These are phyloP conservation scores for Verticillium tricorpus DNA, from an alignment of 2,329 filamentous ascomycete species.

Conservation along the genomic window DNA sequence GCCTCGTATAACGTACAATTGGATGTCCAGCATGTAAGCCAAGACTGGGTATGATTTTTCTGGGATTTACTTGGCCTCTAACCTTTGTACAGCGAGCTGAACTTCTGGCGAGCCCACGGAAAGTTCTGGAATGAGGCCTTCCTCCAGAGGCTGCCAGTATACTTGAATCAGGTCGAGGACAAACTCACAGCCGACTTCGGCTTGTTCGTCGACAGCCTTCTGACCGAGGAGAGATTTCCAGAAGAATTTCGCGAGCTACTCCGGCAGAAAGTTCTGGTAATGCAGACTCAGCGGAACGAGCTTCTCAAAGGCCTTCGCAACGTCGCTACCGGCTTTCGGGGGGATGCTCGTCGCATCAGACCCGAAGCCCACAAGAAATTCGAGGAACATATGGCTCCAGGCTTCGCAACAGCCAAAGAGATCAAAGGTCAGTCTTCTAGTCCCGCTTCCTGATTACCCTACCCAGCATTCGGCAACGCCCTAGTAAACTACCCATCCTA, in stretches of 20 bases:
- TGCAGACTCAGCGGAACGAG: not conserved
- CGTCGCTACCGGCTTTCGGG: not conserved
- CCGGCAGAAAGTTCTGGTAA: not conserved
- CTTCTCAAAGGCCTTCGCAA: not conserved
- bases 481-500: not conserved
- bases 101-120: not conserved
- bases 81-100: not conserved
- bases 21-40: slow-evolving; percentile 5
- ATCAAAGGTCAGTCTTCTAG: not conserved
- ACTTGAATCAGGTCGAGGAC: not conserved
- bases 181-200: not conserved
- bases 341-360: not conserved
- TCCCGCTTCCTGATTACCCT: not conserved
- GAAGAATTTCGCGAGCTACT: not conserved
- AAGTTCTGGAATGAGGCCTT: not conserved
- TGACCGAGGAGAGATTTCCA: not conserved
- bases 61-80: not conserved
- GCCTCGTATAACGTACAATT: slow-evolving; percentile 1
- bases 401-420: not conserved
- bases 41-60: not conserved
- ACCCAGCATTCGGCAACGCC: too few relatives aligned
- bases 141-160: not conserved
- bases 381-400: not conserved
- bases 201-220: not conserved
- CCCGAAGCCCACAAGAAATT: not conserved